Evolutionary conservation across 768 basidiomycete species (phyloP).

Genomic region (Rubroboletus pulcherrimus): DNA sequence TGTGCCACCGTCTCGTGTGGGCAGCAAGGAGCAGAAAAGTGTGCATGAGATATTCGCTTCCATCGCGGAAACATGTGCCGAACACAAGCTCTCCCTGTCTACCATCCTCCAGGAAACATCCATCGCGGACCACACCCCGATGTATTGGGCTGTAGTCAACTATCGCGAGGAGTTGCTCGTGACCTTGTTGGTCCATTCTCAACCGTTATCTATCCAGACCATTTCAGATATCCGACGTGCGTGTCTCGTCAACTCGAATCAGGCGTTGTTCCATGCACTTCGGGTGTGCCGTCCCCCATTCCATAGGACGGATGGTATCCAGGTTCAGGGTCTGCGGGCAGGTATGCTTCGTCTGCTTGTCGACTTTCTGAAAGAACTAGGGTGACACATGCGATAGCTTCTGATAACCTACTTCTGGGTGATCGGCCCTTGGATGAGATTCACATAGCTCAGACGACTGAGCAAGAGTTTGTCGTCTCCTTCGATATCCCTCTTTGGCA

Average conservation of each 20-base stretch:
- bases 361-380: neutral
- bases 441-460: slow-evolving; percentile 43
- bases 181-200: slow-evolving; percentile 49
- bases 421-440: slow-evolving; percentile 50
- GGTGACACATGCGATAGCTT: slow-evolving; percentile 16
- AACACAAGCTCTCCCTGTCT: slow-evolving; percentile 42
- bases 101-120: slow-evolving; percentile 25
- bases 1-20: slow-evolving; percentile 1
- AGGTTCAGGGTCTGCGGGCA: slow-evolving; percentile 6
- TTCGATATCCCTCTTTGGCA: slow-evolving; percentile 60
- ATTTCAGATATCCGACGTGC: slow-evolving; percentile 63
- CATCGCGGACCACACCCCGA: slow-evolving; percentile 25
- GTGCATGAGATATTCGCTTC: slow-evolving; percentile 49
- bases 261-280: slow-evolving; percentile 27
- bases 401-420: slow-evolving; percentile 44
- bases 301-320: slow-evolving; percentile 21
- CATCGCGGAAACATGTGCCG: slow-evolving; percentile 55
- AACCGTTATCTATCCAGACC: slow-evolving; percentile 39
- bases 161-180: slow-evolving; percentile 42
- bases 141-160: slow-evolving; percentile 31
- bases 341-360: slow-evolving; percentile 22
- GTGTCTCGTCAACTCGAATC: slow-evolving; percentile 43
- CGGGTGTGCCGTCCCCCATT: slow-evolving; percentile 23
- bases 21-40: neutral
- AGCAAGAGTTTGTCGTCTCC: slow-evolving; percentile 48